Evolutionary conservation across 2,329 filamentous ascomycete genomes (phyloP), one percentile per base, ranked within the genome.

Genomic region (Hymenoscyphus scutula): DNA sequence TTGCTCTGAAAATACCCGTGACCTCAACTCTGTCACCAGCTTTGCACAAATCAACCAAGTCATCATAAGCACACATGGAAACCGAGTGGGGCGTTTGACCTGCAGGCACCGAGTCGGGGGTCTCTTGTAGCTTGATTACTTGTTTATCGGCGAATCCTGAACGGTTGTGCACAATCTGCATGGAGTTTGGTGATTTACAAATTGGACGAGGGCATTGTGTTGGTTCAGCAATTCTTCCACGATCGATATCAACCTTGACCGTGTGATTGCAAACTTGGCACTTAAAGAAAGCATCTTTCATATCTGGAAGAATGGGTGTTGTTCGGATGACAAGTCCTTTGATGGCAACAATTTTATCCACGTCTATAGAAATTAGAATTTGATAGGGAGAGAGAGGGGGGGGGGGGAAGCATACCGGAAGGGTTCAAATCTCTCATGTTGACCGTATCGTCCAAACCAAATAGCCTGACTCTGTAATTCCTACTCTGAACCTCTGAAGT

Each of bases 201-300:
- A 90, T 85, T 27, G 85, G 82, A 60, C 95, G 89, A 25, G 93
- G 92, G 74, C 95, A 99, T 70, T 89, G 84, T 0, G 92, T 97
- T 1, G 95, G 95, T 76, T 99, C 95, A 25, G 91, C 89, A 72
- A 99, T 99, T 79, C 94, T 95, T 76, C 96, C 95, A 72, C 95
- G 89, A 74, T 99, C 95, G 71, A 99, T 89, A 62, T 92, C 90
- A 60, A 97, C 92, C 66, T 90, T 91, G 65, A 96, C 86, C 3
- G 91, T 94, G 77, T 97, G 92, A 72, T 92, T 92, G 78, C 95
- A 99, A 29, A 94, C 86, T 63, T 92, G 91, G 78, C 95, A 99
- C 67, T 91, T 90, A 85, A 99, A 99, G 79, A 97, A 97, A 0
- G 95, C 95, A 74, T 97, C 91, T 78, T 96, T 97, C 96, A 99